Conservation (phyloP, 2,329 filamentous ascomycete species). For the Talaromyces verruculosus region DNA sequence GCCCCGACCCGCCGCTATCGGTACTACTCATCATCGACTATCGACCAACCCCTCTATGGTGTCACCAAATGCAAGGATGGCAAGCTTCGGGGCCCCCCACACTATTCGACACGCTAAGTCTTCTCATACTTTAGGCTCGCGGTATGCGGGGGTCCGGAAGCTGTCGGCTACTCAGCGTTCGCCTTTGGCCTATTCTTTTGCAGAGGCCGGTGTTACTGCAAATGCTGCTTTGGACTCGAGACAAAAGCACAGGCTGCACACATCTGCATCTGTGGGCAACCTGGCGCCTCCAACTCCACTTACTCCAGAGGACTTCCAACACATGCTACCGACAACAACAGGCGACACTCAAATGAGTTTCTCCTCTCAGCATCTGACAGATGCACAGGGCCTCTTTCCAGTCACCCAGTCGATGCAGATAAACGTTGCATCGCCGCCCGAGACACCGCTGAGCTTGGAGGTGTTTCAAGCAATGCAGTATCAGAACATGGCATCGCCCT, state of each 20-base stretch:
- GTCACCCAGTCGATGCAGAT: slow-evolving; percentile 43
- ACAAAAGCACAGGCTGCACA: slow-evolving; percentile 31
- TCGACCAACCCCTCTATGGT: slow-evolving; percentile 42
- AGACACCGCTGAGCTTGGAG: slow-evolving; percentile 43
- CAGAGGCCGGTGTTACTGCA: slow-evolving; percentile 46
- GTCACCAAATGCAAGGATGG: slow-evolving; percentile 42
- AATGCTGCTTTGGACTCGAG: slow-evolving; percentile 38
- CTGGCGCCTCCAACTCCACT: slow-evolving; percentile 46
- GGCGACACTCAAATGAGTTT: slow-evolving; percentile 41
- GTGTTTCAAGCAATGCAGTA: slow-evolving; percentile 42
- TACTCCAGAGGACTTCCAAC: slow-evolving; percentile 45
- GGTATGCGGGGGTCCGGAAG: slow-evolving; percentile 50
- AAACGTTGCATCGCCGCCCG: slow-evolving; percentile 46
- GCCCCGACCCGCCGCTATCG: slow-evolving; percentile 48
- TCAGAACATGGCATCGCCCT: slow-evolving; percentile 39
- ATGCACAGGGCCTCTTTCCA: slow-evolving; percentile 36
- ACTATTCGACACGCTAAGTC: slow-evolving; percentile 49
- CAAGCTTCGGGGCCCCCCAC: slow-evolving; percentile 37
- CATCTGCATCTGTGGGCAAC: slow-evolving; percentile 36
- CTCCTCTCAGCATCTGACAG: slow-evolving; percentile 31
- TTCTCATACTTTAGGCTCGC: slow-evolving; percentile 45
- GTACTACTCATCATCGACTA: slow-evolving; percentile 43
- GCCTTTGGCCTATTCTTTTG: slow-evolving; percentile 48
- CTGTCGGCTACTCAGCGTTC: slow-evolving; percentile 48
- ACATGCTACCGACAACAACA: slow-evolving; percentile 42